Evolutionary conservation across 805 yeast genomes (phyloP), one percentile per base, ranked within the genome.

Genomic region (Starmera dryadoides): DNA sequence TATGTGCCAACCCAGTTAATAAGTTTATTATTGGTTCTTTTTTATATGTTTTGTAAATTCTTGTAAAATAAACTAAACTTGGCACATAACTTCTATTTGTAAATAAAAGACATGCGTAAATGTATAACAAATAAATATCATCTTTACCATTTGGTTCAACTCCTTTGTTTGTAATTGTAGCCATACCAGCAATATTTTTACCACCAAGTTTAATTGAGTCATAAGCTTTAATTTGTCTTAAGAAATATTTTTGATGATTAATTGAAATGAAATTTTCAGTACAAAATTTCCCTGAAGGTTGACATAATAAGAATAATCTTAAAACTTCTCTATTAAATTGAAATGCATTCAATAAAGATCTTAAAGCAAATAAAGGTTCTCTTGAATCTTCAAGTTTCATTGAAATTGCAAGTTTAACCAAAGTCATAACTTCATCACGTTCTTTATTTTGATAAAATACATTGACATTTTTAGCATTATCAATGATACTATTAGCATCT

Each of bases 141-240:
- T 69, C 75, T 29, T 65, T 66, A n/a, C 66, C 64, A 4, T 64
- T 56, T 1, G 71, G 59, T 33, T 63, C 60, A 21, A 75, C 67
- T n/a, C 66, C 61, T 43, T 69, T 73, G 33, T 80, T 77, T 0
- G 76, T 58, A 11, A 86, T 71, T 4, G 80, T 80, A 0, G 96
- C 93, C 69, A 86, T 86, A 1, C 97, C 97, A 2, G 75, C 63
- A 16, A 87, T 75, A 11, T 69, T 68, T 33, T 70, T 73, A 9
- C 68, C 60, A 9, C 64, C 67, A 37, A 58, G 54, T 23, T 77
- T 70, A 14, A 82, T 52, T 3, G 93, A 75, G 56, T 93, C 98
- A 56, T 76, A 79, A 0, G 96, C 94, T 55, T 91, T 93, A 46
- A 91, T 68, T 50, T 89, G 97, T 48, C 98, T 77, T 43, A 93